Base-by-base conservation (phyloP, 345 rosid species). In the Gossypium longicalyx region DNA sequence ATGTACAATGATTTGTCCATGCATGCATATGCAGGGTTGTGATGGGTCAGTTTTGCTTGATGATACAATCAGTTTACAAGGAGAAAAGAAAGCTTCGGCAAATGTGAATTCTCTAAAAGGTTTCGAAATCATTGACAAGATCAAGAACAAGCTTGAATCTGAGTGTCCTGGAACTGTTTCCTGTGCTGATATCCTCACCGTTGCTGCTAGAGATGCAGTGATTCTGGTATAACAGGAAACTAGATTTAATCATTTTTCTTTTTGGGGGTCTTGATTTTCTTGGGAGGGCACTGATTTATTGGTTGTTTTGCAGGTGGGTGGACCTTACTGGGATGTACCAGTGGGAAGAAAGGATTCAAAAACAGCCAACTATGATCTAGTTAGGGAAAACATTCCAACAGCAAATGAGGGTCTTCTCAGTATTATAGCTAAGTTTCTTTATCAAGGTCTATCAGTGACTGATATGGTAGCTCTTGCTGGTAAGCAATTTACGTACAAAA, bases 271-370 rank as follows among this genome's bases (percentile, higher is more conserved):
- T 48, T 11, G 56, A 51, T 5, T 12, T 15, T 34, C 7, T 4
- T 4, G 7, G 41, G 41, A 34, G 41, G 41, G 8, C 16, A 34
- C 15, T 53, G 9, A 17, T 20, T 12, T 23, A 3, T 11, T 59
- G 8, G 7, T 25, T 20, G 41, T 11, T 71, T 15, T 54, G n/a
- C 81, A 91, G 97, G 96, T 93, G 57, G 97, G 97, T 41, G 98
- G 97, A 64, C 97, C 98, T 22, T 87, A 89, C 63, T 94, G 98
- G 98, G 92, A 92, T 69, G 97, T 94, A 80, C 94, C 92, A 3
- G 78, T 92, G 44, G 97, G 98, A 78, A 92, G 98, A 82, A 94
- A 89, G 76, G 98, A 94, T 84, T 90, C 98, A 5, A 94, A 69
- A 67, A 86, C 90, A 15, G 95, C 97, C 22, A 80, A 86, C 77